Percentiles rank a stretch among this genome's conserved stretches.
Evolutionary conservation across 345 rosid species (phyloP).

Genomic region (Pseudoturritis turrita): DNA sequence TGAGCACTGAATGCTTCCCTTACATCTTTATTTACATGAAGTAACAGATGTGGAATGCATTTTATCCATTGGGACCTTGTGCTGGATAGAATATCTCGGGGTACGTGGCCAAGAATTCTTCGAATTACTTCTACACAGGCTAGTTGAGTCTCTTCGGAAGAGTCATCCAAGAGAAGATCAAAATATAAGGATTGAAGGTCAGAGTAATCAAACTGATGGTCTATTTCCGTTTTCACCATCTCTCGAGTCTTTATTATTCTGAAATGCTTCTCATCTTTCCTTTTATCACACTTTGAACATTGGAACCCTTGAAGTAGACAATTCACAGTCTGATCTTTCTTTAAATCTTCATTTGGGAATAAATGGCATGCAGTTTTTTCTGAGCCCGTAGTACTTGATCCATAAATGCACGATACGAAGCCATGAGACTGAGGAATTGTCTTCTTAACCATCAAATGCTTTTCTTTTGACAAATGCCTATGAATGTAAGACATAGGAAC

Average conservation of each 20-base stretch:
- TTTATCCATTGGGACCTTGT: conserved; percentile 60
- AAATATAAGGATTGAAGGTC: conserved; percentile 56
- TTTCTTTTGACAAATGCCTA: conserved; percentile 61
- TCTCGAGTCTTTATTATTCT: conserved; percentile 32
- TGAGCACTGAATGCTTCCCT: conserved; percentile 87
- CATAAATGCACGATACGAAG: conserved; percentile 67
- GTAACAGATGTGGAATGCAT: conserved; percentile 61
- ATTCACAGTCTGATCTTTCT: conserved; percentile 39
- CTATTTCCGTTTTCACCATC: conserved; percentile 30
- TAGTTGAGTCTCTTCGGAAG: conserved; percentile 79
- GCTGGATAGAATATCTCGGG: conserved; percentile 42
- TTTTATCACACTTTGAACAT: conserved; percentile 79
- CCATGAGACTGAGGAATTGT: conserved; percentile 68
- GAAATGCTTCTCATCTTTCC: conserved; percentile 27
- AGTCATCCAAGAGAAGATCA: conserved; percentile 62
- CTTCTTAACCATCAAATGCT: conserved; percentile 54
- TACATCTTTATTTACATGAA: conserved; percentile 56
- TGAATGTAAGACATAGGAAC: conserved; percentile 18
- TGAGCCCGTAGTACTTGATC: conserved; percentile 38
- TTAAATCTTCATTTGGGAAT: conserved; percentile 37
- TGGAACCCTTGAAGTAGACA: conserved; percentile 60
- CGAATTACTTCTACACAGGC: conserved; percentile 63
- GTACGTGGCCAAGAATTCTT: conserved; percentile 62
- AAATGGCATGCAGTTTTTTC: conserved; percentile 54
- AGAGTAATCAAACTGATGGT: conserved; percentile 34